phyloP scores from a whole-genome alignment of 2,329 filamentous ascomycete species.

The Talaromyces sp. region DNA sequence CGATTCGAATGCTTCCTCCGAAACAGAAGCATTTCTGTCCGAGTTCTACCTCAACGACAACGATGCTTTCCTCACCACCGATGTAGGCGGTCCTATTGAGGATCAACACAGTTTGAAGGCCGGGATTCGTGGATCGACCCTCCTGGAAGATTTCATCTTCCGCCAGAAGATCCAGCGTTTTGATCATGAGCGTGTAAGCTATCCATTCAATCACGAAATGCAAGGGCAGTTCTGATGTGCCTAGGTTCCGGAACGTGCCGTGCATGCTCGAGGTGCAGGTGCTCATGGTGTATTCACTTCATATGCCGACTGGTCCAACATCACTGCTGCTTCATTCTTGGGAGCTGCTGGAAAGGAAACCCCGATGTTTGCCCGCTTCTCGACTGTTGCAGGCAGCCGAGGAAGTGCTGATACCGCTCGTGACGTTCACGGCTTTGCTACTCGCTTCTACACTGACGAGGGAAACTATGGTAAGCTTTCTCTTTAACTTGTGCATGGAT shows the following conservation, averaged over 20 bases:
- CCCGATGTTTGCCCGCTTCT: constrained; percentile 68
- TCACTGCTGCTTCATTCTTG: constrained; percentile 68
- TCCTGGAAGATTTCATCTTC: constrained; percentile 72
- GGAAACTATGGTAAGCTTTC: constrained; percentile 57
- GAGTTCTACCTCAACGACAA: constrained; percentile 54
- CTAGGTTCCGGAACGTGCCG: constrained; percentile 62
- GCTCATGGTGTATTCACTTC: constrained; percentile 70
- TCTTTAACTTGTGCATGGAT: neutral
- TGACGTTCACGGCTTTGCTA: constrained; percentile 72
- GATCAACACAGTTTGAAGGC: constrained; percentile 67
- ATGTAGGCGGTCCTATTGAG: constrained; percentile 66
- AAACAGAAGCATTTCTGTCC: constrained; percentile 43
- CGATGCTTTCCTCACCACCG: constrained; percentile 60
- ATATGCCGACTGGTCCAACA: constrained; percentile 65
- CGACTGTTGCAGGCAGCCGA: constrained; percentile 67
- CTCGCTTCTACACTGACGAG: constrained; percentile 68
- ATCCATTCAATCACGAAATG: neutral
- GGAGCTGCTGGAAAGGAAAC: constrained; percentile 59
- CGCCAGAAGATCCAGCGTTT: constrained; percentile 70
- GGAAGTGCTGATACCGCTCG: constrained; percentile 69
- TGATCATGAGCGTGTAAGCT: constrained; percentile 65
- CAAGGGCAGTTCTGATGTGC: neutral
- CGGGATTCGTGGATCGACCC: constrained; percentile 65
- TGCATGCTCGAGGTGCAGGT: constrained; percentile 67
- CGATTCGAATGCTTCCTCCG: constrained; percentile 21